Evolutionary conservation across 345 rosid genomes (phyloP).

Genomic region (Salix suchowensis): DNA sequence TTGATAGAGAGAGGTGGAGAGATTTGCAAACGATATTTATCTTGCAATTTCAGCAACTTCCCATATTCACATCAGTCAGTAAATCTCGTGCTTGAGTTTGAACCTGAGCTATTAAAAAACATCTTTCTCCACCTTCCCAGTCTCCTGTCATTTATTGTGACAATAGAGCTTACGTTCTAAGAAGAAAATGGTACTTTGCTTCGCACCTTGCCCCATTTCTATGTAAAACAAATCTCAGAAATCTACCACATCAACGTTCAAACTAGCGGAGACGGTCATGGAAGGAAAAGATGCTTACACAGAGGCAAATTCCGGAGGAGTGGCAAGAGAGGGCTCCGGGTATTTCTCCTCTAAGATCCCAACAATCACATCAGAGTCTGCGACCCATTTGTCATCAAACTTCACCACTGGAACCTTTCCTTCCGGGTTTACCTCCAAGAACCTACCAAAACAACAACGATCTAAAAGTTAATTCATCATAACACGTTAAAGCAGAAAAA

Average conservation of each 20-base stretch:
- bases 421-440: conserved; percentile 67
- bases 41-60: not conserved
- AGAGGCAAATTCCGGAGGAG: conserved; percentile 61
- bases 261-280: not conserved
- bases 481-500: not conserved
- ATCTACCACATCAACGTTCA: not conserved
- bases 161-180: too few relatives aligned
- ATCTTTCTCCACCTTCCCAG: too few relatives aligned
- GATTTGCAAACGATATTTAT: not conserved
- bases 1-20: not conserved
- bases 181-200: too few relatives aligned
- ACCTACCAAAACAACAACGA: conserved; percentile 39
- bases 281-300: conserved; percentile 38
- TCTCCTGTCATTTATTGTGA: too few relatives aligned
- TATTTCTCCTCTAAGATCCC: conserved; percentile 72
- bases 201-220: too few relatives aligned
- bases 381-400: conserved; percentile 73
- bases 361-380: conserved; percentile 84
- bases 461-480: not conserved
- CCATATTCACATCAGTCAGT: not conserved
- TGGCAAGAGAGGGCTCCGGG: conserved; percentile 65
- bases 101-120: too few relatives aligned
- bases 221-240: too few relatives aligned
- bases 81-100: too few relatives aligned
- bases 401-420: conserved; percentile 80